Conservation (phyloP, 192 early-diverging fungal species). For the Umbelopsis vinacea region DNA sequence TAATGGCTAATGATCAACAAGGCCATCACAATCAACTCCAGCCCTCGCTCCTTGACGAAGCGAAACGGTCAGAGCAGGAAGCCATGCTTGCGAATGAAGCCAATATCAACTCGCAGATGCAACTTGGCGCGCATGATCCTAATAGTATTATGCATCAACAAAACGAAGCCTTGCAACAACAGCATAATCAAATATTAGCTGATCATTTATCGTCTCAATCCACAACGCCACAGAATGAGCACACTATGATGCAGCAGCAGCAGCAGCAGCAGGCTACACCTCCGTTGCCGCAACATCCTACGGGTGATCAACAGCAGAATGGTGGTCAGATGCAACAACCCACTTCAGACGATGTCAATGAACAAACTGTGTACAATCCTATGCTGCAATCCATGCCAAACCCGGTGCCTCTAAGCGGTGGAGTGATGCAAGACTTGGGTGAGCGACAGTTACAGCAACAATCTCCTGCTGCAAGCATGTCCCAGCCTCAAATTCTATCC, state of each 20-base stretch:
- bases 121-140: not conserved
- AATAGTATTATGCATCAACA: constrained; percentile 5
- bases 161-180: not conserved
- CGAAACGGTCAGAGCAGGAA: not conserved
- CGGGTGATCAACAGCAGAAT: constrained; percentile 14
- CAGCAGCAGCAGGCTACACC: not conserved
- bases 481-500: constrained; percentile 5
- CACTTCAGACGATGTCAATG: constrained; percentile 1
- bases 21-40: not conserved
- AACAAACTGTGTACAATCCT: not conserved
- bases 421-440: constrained; percentile 3
- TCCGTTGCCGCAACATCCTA: not conserved
- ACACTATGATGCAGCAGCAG: not conserved
- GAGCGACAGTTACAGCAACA: constrained; percentile 24
- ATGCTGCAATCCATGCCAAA: not conserved
- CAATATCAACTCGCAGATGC: not conserved
- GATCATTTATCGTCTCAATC: constrained; percentile 7
- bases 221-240: not conserved
- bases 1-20: not conserved
- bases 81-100: not conserved
- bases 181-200: not conserved
- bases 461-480: not conserved
- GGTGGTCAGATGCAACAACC: constrained; percentile 7
- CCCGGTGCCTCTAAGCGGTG: not conserved
- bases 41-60: not conserved